These are phyloP conservation scores for Whalleya microplaca DNA, from an alignment of 2,329 filamentous ascomycete species.

Conservation along the genomic window DNA sequence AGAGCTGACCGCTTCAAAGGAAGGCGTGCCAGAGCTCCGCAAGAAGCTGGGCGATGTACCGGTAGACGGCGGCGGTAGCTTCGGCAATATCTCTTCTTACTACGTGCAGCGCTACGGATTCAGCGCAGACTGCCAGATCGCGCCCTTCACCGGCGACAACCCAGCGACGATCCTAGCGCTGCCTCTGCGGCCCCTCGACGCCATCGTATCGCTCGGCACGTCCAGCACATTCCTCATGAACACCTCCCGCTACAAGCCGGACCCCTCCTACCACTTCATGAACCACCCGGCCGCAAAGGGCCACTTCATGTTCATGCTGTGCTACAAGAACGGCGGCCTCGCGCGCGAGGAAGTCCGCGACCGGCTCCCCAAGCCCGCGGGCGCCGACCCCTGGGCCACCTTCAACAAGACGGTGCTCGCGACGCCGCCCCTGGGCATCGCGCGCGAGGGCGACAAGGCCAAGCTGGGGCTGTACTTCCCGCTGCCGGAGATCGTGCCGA, in stretches of 20 bases:
- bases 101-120: slow-evolving; percentile 82
- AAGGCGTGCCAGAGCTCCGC: slow-evolving; percentile 67
- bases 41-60: slow-evolving; percentile 80
- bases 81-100: slow-evolving; percentile 78
- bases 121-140: slow-evolving; percentile 71
- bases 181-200: slow-evolving; percentile 83
- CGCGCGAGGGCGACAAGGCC: slow-evolving; percentile 59
- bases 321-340: slow-evolving; percentile 97
- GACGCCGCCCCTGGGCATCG: slow-evolving; percentile 70
- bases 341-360: slow-evolving; percentile 91
- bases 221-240: slow-evolving; percentile 98
- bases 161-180: slow-evolving; percentile 92
- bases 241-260: slow-evolving; percentile 86
- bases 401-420: slow-evolving; percentile 77
- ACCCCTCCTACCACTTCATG: slow-evolving; percentile 95
- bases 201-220: slow-evolving; percentile 92
- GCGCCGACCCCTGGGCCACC: slow-evolving; percentile 67
- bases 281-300: slow-evolving; percentile 91
- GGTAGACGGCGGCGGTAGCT: slow-evolving; percentile 76
- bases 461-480: slow-evolving; percentile 95
- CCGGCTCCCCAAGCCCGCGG: slow-evolving; percentile 63
- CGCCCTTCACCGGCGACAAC: slow-evolving; percentile 94
- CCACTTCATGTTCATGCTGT: slow-evolving; percentile 99
- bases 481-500: slow-evolving; percentile 93
- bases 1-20: slow-evolving; percentile 65